Percentiles rank a stretch among this genome's conserved stretches.
These are phyloP conservation scores for Cladophialophora yegresii DNA, from an alignment of 2,329 filamentous ascomycete genomes.

Conservation along the genomic window DNA sequence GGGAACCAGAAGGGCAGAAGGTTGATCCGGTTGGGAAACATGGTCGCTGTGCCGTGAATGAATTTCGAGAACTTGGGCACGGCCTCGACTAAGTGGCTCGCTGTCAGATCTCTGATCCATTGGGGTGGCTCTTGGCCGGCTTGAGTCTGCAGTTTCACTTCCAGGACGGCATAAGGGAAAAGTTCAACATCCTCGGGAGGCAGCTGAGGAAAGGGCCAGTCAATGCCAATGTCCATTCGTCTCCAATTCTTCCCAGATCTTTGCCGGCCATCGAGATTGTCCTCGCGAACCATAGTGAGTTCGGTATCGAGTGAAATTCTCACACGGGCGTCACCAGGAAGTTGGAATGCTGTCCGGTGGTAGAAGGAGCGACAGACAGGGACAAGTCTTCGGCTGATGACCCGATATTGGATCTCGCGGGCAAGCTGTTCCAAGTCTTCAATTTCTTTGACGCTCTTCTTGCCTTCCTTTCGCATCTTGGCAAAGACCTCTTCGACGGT, in stretches of 20 bases:
- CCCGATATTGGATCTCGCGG: constrained; percentile 88
- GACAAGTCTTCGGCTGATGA: constrained; percentile 80
- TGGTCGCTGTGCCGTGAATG: constrained; percentile 86
- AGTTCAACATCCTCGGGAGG: constrained; percentile 80
- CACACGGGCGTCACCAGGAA: constrained; percentile 92
- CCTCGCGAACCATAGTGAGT: constrained; percentile 90
- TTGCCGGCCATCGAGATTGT: constrained; percentile 79
- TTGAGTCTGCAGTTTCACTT: constrained; percentile 97
- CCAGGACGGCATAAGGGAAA: constrained; percentile 93
- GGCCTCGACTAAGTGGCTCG: constrained; percentile 95
- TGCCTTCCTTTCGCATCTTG: constrained; percentile 91
- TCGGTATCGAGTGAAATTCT: constrained; percentile 97
- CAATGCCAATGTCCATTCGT: constrained; percentile 94
- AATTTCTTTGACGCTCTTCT: constrained; percentile 90
- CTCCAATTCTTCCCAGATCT: constrained; percentile 90
- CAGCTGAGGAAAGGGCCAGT: constrained; percentile 89
- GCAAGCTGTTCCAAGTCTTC: constrained; percentile 85
- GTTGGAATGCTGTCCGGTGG: constrained; percentile 95
- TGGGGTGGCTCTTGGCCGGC: constrained; percentile 91
- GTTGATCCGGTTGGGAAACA: constrained; percentile 85
- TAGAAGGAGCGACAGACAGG: constrained; percentile 96
- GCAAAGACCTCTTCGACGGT: constrained; percentile 90
- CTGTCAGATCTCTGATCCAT: constrained; percentile 91
- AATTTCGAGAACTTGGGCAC: constrained; percentile 99
- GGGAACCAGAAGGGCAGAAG: constrained; percentile 96